These are phyloP conservation scores for Perilla frutescens DNA, from an alignment of 257 asterid species.

Conservation along the genomic window DNA sequence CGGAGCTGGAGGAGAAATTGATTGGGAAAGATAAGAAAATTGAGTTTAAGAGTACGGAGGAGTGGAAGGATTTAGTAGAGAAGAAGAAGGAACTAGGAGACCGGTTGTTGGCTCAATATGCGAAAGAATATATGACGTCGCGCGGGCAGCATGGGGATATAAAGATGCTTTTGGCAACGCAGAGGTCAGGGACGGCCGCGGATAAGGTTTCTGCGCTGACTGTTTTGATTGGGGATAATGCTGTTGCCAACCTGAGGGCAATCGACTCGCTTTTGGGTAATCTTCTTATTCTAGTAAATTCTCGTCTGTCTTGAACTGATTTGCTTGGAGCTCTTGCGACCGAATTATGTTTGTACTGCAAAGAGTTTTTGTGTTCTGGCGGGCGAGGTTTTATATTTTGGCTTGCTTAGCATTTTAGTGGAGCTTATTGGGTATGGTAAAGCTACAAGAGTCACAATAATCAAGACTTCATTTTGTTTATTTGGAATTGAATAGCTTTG, in stretches of 20 bases:
- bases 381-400: neutral
- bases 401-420: conserved; percentile 9
- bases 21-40: conserved; percentile 61
- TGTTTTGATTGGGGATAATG: conserved; percentile 89
- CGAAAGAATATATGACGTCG: conserved; percentile 69
- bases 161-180: conserved; percentile 84
- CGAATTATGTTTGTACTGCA: neutral
- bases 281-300: conserved; percentile 4
- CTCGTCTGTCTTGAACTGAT: conserved; percentile 7
- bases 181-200: conserved; percentile 95
- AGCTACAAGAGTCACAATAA: neutral
- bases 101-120: conserved; percentile 77
- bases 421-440: neutral
- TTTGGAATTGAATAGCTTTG: conserved; percentile 11
- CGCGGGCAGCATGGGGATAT: conserved; percentile 87
- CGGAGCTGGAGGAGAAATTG: conserved; percentile 75
- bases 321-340: neutral
- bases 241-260: conserved; percentile 83
- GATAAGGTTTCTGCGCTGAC: conserved; percentile 94
- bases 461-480: conserved; percentile 15
- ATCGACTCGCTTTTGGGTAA: conserved; percentile 85
- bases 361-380: neutral
- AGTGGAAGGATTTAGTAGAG: conserved; percentile 81
- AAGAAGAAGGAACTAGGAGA: conserved; percentile 82
- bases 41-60: conserved; percentile 53